Evolutionary conservation across 495 filamentous ascomycete species (phyloP).

Genomic region (Trichoderma erinaceum): DNA sequence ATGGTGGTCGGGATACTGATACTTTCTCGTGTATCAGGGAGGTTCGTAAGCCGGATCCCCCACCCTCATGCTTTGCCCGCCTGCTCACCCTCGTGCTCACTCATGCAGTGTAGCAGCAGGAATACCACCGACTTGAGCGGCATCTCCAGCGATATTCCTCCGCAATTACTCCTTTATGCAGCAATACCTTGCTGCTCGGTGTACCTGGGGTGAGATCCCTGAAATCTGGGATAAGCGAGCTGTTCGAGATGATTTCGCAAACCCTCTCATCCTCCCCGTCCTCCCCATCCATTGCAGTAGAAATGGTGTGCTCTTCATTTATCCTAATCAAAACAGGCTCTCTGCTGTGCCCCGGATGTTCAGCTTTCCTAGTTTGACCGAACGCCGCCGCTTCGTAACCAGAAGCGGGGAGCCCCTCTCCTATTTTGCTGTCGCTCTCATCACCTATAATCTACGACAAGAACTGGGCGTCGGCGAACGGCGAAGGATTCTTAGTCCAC

Average conservation of each 20-base stretch:
- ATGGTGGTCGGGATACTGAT: neutral
- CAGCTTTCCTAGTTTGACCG: neutral
- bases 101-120: too few species aligned
- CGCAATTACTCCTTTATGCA: too few species aligned
- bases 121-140: too few species aligned
- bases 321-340: neutral
- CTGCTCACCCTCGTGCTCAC: too few species aligned
- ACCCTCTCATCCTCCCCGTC: neutral
- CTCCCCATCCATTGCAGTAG: neutral
- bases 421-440: neutral
- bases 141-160: too few species aligned
- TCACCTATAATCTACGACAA: neutral
- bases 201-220: neutral
- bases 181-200: too few species aligned
- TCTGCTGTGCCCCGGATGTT: neutral
- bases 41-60: neutral
- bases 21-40: too few species aligned
- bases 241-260: neutral
- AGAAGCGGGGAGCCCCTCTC: slow-evolving; percentile 6
- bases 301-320: neutral
- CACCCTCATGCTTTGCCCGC: too few species aligned
- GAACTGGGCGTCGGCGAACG: neutral
- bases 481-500: neutral
- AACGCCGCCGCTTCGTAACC: neutral
- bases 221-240: neutral